Conservation (phyloP, 441 rosid species). For the Eugenia klotzschiana region DNA sequence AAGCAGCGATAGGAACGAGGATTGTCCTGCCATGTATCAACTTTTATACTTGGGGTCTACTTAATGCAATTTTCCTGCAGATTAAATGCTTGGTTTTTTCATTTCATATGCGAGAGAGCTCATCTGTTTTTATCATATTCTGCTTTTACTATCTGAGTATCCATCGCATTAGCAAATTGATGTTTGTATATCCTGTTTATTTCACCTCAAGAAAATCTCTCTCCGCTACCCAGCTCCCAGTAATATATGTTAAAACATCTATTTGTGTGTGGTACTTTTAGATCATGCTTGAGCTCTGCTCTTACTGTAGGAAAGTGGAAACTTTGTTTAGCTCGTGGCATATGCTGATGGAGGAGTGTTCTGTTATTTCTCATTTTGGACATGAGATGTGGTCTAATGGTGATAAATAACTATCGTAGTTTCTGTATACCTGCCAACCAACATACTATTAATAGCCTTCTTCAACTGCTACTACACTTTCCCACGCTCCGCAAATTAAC, state of each 20-base stretch:
- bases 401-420: constrained; percentile 30
- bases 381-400: background rate
- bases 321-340: background rate
- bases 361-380: background rate
- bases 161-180: background rate
- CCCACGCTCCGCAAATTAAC: constrained; percentile 19
- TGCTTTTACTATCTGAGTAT: background rate
- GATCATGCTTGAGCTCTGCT: background rate
- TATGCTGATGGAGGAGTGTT: background rate
- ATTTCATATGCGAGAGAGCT: background rate
- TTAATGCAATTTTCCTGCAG: background rate
- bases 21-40: no score
- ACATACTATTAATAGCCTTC: constrained; percentile 81
- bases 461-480: constrained; percentile 98
- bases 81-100: background rate
- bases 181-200: background rate
- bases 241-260: background rate
- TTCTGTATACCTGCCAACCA: constrained; percentile 82
- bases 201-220: background rate
- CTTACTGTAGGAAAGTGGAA: background rate
- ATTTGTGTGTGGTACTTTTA: background rate
- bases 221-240: background rate
- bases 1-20: no score
- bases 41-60: background rate
- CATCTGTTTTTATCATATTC: background rate